Percentiles rank a stretch among this genome's conserved stretches.
These are phyloP conservation scores for Neonothopanus nambi DNA, from an alignment of 1,284 basidiomycete species.

Conservation along the genomic window DNA sequence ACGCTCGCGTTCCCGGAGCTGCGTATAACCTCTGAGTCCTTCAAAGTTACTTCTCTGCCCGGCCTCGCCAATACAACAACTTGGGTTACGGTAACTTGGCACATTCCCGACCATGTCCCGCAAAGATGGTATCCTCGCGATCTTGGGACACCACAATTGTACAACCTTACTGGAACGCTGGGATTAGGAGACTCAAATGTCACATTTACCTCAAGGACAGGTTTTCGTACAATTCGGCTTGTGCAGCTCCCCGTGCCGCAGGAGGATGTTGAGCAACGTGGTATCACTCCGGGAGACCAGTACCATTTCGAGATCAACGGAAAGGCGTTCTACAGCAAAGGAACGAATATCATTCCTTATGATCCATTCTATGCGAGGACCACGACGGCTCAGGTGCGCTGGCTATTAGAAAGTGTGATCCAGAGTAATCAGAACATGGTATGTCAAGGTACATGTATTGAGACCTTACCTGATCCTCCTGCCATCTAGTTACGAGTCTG, in stretches of 20 bases:
- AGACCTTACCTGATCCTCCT: neutral
- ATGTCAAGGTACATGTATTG: constrained; percentile 2
- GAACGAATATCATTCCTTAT: constrained; percentile 61
- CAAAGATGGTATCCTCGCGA: constrained; percentile 57
- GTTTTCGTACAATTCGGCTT: constrained; percentile 58
- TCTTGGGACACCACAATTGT: constrained; percentile 54
- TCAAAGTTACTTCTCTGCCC: constrained; percentile 31
- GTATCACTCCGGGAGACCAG: constrained; percentile 58
- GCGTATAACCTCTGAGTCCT: constrained; percentile 31
- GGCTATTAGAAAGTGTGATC: constrained; percentile 58
- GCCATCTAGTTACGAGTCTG: constrained; percentile 51
- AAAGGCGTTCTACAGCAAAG: constrained; percentile 52
- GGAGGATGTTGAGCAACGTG: constrained; percentile 42
- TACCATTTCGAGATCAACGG: constrained; percentile 63
- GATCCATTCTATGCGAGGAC: constrained; percentile 59
- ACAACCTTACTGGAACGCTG: constrained; percentile 45
- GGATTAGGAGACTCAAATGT: constrained; percentile 20
- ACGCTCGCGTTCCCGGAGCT: constrained; percentile 50
- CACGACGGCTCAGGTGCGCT: constrained; percentile 50
- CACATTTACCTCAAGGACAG: constrained; percentile 43
- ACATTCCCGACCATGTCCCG: constrained; percentile 44
- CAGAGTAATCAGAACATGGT: constrained; percentile 62
- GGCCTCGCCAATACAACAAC: constrained; percentile 33
- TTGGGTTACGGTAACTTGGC: constrained; percentile 46
- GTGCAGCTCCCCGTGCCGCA: constrained; percentile 48